Evolutionary conservation across 1,284 basidiomycete genomes (phyloP).

Genomic region (Trametes sp.): DNA sequence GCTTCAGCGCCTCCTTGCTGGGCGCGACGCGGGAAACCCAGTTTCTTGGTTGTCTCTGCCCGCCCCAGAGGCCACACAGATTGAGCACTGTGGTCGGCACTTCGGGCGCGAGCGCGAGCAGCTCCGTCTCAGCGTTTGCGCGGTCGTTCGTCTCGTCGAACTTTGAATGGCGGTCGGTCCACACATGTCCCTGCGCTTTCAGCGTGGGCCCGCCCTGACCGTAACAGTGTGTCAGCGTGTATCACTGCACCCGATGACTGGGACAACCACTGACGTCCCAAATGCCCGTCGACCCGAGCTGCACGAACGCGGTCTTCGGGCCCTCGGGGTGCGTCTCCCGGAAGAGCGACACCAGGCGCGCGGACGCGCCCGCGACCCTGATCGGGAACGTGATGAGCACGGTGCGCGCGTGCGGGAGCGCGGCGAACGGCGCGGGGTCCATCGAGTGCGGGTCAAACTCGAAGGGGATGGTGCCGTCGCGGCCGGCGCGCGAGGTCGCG

Average conservation of each 20-base stretch:
- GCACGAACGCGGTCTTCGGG: conserved; percentile 52
- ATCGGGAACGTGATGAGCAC: conserved; percentile 74
- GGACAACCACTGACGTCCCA: conserved; percentile 58
- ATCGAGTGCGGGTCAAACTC: conserved; percentile 54
- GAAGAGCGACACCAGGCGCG: conserved; percentile 46
- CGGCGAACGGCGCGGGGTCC: conserved; percentile 49
- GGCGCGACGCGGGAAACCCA: conserved; percentile 61
- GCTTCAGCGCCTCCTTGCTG: conserved; percentile 58
- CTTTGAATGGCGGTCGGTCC: conserved; percentile 61
- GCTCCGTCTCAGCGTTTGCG: conserved; percentile 59
- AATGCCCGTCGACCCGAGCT: conserved; percentile 69
- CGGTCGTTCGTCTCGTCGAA: conserved; percentile 50
- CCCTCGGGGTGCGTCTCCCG: conserved; percentile 42
- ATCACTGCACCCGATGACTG: neutral
- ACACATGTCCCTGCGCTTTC: conserved; percentile 20
- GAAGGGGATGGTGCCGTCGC: conserved; percentile 55
- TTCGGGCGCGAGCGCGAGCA: conserved; percentile 53
- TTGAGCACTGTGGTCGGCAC: conserved; percentile 63
- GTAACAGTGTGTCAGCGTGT: neutral
- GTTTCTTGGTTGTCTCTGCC: conserved; percentile 53
- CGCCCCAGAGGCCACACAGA: conserved; percentile 71
- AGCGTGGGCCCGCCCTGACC: conserved; percentile 27
- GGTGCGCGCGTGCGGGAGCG: conserved; percentile 62
- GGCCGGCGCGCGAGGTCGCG: conserved; percentile 62
- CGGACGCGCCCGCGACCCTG: conserved; percentile 51